A percentile compares a stretch with the other conserved stretches of the same genome.
Conservation (phyloP, 1,284 basidiomycete genomes). For the Marasmius fiardii region DNA sequence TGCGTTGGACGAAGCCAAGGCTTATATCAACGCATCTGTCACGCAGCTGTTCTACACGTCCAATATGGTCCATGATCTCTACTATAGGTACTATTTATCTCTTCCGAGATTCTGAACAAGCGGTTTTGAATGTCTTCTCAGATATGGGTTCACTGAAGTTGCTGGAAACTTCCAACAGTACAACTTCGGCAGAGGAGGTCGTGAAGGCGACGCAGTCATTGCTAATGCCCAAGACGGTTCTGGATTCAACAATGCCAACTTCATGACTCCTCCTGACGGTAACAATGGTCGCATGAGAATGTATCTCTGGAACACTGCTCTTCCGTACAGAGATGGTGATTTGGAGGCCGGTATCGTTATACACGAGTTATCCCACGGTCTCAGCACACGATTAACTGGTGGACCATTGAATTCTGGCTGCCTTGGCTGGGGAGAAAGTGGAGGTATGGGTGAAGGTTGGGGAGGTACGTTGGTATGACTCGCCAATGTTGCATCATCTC, state of each 20-base stretch:
- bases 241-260: constrained; percentile 88
- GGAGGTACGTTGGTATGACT: constrained; percentile 45
- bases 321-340: constrained; percentile 91
- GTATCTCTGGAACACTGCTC: constrained; percentile 93
- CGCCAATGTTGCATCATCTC: background rate
- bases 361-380: constrained; percentile 86
- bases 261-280: constrained; percentile 76
- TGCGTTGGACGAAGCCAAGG: constrained; percentile 64
- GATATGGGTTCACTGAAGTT: constrained; percentile 88
- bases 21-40: constrained; percentile 83
- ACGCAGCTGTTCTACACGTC: constrained; percentile 93
- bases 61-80: constrained; percentile 80
- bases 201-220: constrained; percentile 87
- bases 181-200: constrained; percentile 90
- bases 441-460: constrained; percentile 97
- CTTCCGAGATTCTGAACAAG: background rate
- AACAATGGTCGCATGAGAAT: constrained; percentile 91
- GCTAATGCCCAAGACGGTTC: constrained; percentile 94
- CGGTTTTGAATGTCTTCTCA: constrained; percentile 24
- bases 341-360: constrained; percentile 94
- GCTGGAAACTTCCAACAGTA: constrained; percentile 97
- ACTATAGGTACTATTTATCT: constrained; percentile 48
- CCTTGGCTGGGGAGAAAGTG: constrained; percentile 92
- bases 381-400: constrained; percentile 92
- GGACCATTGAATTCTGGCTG: constrained; percentile 92